Conservation (phyloP, 805 yeast genomes). For the Hanseniaspora osmophila region DNA sequence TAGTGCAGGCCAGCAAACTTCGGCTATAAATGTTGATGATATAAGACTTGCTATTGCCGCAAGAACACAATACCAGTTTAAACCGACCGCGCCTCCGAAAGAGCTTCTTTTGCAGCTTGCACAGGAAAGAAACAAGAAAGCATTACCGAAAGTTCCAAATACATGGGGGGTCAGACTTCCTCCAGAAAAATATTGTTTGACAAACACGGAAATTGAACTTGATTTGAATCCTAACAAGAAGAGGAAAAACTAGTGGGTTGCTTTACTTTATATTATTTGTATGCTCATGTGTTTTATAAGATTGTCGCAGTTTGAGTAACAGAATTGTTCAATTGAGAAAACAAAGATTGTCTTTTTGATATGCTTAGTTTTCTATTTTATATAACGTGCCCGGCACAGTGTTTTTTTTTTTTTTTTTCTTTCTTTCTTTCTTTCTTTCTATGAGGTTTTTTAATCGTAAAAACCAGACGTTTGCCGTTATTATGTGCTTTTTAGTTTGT, state of each 20-base stretch:
- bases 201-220: slow-evolving; percentile 25
- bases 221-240: not conserved
- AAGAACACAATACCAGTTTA: slow-evolving; percentile 88
- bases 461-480: too few species aligned
- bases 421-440: too few species aligned
- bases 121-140: slow-evolving; percentile 75
- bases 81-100: slow-evolving; percentile 84
- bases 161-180: slow-evolving; percentile 88
- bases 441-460: too few species aligned
- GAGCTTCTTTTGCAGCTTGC: slow-evolving; percentile 84
- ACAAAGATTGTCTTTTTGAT: too few species aligned
- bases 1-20: slow-evolving; percentile 20
- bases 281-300: too few species aligned
- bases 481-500: too few species aligned
- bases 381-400: too few species aligned
- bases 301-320: too few species aligned
- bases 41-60: slow-evolving; percentile 86
- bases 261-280: too few species aligned
- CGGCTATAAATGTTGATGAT: slow-evolving; percentile 70
- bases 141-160: slow-evolving; percentile 83
- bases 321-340: too few species aligned
- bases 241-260: not conserved
- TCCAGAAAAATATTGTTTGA: slow-evolving; percentile 91
- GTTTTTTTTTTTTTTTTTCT: too few species aligned
- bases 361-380: too few species aligned